Evolutionary conservation across 2,329 filamentous ascomycete genomes (phyloP), one percentile per base, ranked within the genome.

Genomic region (Karstenula rhodostoma): DNA sequence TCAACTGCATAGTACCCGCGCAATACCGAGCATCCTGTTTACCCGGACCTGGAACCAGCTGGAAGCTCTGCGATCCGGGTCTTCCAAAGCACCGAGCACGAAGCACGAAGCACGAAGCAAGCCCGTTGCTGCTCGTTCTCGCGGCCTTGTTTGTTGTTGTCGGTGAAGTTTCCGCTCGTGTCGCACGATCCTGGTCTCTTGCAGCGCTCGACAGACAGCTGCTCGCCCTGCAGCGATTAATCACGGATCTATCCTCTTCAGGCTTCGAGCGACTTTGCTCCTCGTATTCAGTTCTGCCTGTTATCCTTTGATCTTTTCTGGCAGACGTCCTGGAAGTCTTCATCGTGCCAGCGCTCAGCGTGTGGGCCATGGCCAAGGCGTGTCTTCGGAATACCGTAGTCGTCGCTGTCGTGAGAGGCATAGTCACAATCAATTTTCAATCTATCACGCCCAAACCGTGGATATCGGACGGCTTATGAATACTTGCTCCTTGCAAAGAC

Each of bases 401-500:
- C 56, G 62, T 67, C 63, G 49, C 54, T 56, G 58, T 63, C 56
- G 59, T 67, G 65, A 47, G 69, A 63, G 66, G 67, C 64, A 66
- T 58, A 62, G 63, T 48, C 64, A 67, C 63, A 76, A 77, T 76
- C 68, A 76, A 75, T 52, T 57, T 60, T 62, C 71, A 77, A 74
- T 76, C 33, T 76, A 75, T 68, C 56, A 51, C 57, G 57, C 62
- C 61, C 67, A 58, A 63, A 47, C 50, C 54, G 44, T 64, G 62
- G 48, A 66, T 46, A 19, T 63, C 68, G 68, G 66, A 46, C 70
- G 65, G 71, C 60, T 60, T 51, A 50, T 27, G 40, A 63, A 50
- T 44, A 49, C 49, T 65, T 51, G 59, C 63, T 48, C 52, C 65
- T 61, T 61, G 63, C 58, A 67, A 60, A 65, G 57, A 62, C 60